Percentiles rank a stretch among this genome's conserved stretches.
Conservation (phyloP, 2,329 filamentous ascomycete genomes). For the Tothia fuscella region DNA sequence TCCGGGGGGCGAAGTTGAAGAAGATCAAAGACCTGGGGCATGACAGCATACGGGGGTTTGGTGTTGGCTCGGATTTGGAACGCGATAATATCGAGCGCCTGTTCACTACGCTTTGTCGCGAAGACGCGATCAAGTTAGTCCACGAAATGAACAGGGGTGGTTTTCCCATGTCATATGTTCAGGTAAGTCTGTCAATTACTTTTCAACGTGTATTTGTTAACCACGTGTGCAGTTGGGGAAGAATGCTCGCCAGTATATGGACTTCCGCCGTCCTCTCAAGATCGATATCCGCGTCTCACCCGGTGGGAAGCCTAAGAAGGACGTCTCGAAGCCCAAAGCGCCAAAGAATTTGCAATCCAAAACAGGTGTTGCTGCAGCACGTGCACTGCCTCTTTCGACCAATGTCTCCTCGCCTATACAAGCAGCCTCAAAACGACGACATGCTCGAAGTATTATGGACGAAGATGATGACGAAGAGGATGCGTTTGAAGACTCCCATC, state of each 20-base stretch:
- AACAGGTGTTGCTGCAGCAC: constrained; percentile 11
- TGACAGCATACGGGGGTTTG: constrained; percentile 46
- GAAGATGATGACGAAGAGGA: constrained; percentile 16
- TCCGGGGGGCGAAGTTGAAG: constrained; percentile 57
- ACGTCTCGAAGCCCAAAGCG: constrained; percentile 20
- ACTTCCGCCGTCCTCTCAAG: constrained; percentile 33
- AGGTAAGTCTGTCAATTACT: constrained; percentile 36
- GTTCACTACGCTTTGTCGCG: constrained; percentile 63
- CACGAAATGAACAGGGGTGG: constrained; percentile 49
- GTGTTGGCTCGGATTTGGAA: constrained; percentile 56
- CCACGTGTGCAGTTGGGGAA: constrained; percentile 27
- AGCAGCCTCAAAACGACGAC: constrained; percentile 27
- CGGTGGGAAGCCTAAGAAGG: constrained; percentile 24
- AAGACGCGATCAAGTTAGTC: constrained; percentile 61
- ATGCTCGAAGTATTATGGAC: constrained; percentile 15
- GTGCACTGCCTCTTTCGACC: constrained; percentile 43
- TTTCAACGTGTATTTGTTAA: constrained; percentile 6
- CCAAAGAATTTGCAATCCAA: constrained; percentile 12
- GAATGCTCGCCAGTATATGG: constrained; percentile 35
- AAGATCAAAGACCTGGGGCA: constrained; percentile 43
- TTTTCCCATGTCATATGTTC: constrained; percentile 65
- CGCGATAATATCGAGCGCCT: constrained; percentile 71
- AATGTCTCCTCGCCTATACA: constrained; percentile 55
- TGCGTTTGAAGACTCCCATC: constrained; percentile 17
- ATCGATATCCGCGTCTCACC: constrained; percentile 43